phyloP scores from a whole-genome alignment of 1,139 yeast species.

The Saccharomyces hybrid region DNA sequence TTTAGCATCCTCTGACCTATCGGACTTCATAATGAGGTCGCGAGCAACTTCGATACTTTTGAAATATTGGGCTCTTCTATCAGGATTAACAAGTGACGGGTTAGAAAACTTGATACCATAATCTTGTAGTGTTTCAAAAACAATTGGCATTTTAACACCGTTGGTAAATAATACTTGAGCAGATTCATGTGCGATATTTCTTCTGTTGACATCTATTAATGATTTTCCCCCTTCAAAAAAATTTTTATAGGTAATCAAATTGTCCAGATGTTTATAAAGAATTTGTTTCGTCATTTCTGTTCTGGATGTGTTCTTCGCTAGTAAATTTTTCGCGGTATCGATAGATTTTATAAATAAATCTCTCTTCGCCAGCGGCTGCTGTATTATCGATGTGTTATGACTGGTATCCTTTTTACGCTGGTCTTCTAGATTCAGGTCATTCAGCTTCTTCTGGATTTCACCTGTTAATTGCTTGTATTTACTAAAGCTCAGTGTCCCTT shows the following conservation, averaged over 20 bases:
- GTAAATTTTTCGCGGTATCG: slow-evolving; percentile 18
- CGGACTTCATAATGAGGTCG: slow-evolving; percentile 15
- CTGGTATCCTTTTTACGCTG: slow-evolving; percentile 1
- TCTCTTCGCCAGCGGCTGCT: slow-evolving; percentile 3
- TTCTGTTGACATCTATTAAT: slow-evolving; percentile 9
- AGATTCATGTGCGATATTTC: slow-evolving; percentile 15
- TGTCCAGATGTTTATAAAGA: slow-evolving; percentile 15
- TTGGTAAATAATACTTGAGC: slow-evolving; percentile 20
- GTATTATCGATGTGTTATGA: neutral
- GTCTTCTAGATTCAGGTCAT: slow-evolving; percentile 8
- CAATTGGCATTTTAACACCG: slow-evolving; percentile 30
- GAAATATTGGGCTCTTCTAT: slow-evolving; percentile 21
- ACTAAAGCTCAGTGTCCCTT: slow-evolving; percentile 11
- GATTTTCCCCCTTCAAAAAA: slow-evolving; percentile 16
- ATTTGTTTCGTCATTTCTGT: slow-evolving; percentile 16
- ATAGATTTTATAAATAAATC: slow-evolving; percentile 20
- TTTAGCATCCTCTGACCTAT: slow-evolving; percentile 15
- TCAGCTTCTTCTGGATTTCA: slow-evolving; percentile 14
- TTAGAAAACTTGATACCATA: slow-evolving; percentile 19
- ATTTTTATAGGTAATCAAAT: slow-evolving; percentile 13
- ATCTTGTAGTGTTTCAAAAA: slow-evolving; percentile 23
- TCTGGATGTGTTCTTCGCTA: slow-evolving; percentile 18
- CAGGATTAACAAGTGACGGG: slow-evolving; percentile 11
- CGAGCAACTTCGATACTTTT: slow-evolving; percentile 24
- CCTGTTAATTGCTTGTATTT: slow-evolving; percentile 7